Base-by-base conservation (phyloP, 495 filamentous ascomycete species). In the Penicillium riverlandense region DNA sequence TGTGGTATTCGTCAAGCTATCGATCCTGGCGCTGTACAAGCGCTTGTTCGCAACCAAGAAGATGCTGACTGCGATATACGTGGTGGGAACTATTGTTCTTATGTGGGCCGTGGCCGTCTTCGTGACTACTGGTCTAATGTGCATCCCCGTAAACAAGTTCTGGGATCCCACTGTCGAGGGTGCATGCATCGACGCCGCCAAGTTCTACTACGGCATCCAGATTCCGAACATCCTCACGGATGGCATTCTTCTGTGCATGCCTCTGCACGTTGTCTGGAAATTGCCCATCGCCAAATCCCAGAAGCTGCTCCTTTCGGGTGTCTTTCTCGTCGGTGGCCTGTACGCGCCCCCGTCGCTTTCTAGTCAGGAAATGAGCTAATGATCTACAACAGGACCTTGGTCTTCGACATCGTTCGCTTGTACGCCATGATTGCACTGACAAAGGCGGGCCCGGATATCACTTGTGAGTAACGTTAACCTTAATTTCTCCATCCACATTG, bases 211-310 rank as follows among this genome's bases (percentile, higher is more conserved):
- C 10, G 66, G 57, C 11, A 55, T 55, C 15, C 56, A 65, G 22
- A 53, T 70, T 8, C 62, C 66, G 1, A 74, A 74, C 33, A 68
- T 74, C 14, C 27, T 70, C 12, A 53, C 62, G 2, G 71, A 72
- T 42, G 40, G 62, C 4, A 53, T 58, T 11, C 58, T 75, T 16
- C 54, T 75, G 11, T 28, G 71, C 0, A 65, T 79, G 32, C 78
- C 78, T 0, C 53, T 80, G 10, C 66, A 68, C 1, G 63, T 68
- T 1, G 59, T 78, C 6, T 62, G 62, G 53, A 53, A 50, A 6
- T 50, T 74, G 9, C 64, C 69, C 2, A 59, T 74, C 34, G 42
- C 61, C 2, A 55, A 51, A 41, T 50, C 46, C 11, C 57, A 69
- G 40, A 76, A 67, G 37, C 27, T 62, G 16, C 58, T 66, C 12